Evolutionary conservation across 352 stramenopile genomes (phyloP).

Genomic region (Phytophthora pinifolia): DNA sequence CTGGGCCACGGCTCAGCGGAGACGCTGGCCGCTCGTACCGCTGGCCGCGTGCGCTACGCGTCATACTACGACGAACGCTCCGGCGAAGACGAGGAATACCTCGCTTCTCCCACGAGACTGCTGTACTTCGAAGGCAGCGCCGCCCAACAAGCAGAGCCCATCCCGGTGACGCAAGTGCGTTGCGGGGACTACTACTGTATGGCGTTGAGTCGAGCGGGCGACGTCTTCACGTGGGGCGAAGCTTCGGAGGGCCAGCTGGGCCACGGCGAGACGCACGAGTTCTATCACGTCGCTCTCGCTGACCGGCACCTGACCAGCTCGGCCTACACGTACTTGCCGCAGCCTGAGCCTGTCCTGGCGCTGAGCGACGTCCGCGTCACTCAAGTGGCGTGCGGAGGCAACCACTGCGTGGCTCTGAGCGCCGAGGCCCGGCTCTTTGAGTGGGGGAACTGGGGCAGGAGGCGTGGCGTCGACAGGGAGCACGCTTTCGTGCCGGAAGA

Average conservation of each 20-base stretch:
- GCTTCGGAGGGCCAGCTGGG: conserved; percentile 72
- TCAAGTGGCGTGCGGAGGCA: conserved; percentile 56
- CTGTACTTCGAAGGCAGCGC: conserved; percentile 64
- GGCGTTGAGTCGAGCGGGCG: conserved; percentile 55
- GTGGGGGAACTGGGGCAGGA: conserved; percentile 74
- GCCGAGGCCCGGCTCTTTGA: conserved; percentile 48
- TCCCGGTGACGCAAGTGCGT: conserved; percentile 49
- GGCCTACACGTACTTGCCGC: conserved; percentile 61
- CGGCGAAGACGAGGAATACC: conserved; percentile 43
- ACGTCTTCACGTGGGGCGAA: conserved; percentile 80
- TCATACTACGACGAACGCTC: conserved; percentile 56
- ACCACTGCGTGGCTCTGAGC: conserved; percentile 57
- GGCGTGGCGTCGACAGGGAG: conserved; percentile 48
- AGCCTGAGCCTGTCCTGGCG: conserved; percentile 62
- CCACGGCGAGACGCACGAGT: conserved; percentile 50
- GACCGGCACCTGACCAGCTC: conserved; percentile 67
- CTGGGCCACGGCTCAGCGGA: conserved; percentile 56
- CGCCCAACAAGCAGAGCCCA: conserved; percentile 62
- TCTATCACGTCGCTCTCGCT: conserved; percentile 65
- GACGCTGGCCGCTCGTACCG: conserved; percentile 49
- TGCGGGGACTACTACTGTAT: conserved; percentile 78
- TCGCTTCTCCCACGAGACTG: conserved; percentile 46
- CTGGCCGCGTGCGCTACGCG: conserved; percentile 32
- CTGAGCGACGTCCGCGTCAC: conserved; percentile 43
- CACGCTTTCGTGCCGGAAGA: conserved; percentile 64